Percentiles rank a stretch among this genome's conserved stretches.
phyloP scores from a whole-genome alignment of 2,329 filamentous ascomycete species.

The Xylaria sp. region DNA sequence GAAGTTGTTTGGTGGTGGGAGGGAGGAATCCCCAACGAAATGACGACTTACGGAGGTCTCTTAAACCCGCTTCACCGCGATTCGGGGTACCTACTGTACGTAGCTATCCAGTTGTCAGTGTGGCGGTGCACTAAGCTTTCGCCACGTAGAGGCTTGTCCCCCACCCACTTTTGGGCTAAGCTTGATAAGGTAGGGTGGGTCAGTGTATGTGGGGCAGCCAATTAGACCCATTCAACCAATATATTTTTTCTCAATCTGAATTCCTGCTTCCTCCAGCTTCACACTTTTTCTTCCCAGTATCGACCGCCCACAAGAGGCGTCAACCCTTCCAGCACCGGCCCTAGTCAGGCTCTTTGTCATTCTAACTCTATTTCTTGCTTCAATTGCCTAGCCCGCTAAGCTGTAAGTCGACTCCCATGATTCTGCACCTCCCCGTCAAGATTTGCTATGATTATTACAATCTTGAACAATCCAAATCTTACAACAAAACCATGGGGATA shows the following conservation, averaged over 20 bases:
- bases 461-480: conserved; percentile 72
- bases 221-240: conserved; percentile 16
- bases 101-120: neutral
- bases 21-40: conserved; percentile 16
- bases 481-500: conserved; percentile 68
- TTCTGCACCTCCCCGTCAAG: conserved; percentile 11
- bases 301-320: conserved; percentile 22
- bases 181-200: neutral
- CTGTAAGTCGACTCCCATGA: conserved; percentile 14
- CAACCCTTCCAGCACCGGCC: neutral
- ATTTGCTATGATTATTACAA: conserved; percentile 56
- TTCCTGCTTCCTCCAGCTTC: conserved; percentile 22
- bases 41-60: conserved; percentile 28
- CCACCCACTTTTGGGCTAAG: conserved; percentile 22
- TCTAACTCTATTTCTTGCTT: conserved; percentile 9
- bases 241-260: conserved; percentile 32
- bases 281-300: conserved; percentile 20
- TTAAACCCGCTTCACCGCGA: conserved; percentile 28
- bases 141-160: conserved; percentile 34
- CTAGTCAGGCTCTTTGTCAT: neutral
- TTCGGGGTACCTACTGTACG: too few relatives aligned
- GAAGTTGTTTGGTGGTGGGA: conserved; percentile 20
- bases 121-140: conserved; percentile 36
- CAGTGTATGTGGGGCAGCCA: conserved; percentile 24
- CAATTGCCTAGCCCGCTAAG: neutral